A percentile compares a stretch with the other conserved stretches of the same genome.
phyloP scores from a whole-genome alignment of 2,329 filamentous ascomycete species.

The Knoxdaviesia capensis region DNA sequence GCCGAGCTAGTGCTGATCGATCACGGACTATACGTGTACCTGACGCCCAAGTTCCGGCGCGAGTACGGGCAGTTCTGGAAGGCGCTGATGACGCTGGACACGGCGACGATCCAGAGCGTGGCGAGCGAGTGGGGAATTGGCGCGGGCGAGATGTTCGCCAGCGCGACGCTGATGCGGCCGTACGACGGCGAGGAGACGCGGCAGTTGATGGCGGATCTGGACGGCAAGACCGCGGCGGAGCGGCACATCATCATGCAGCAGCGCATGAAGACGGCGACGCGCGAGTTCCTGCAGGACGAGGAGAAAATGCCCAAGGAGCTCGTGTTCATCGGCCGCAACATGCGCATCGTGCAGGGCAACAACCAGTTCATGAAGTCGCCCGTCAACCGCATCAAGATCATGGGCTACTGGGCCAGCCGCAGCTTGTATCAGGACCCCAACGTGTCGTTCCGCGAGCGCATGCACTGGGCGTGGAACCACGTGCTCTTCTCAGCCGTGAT shows the following conservation, averaged over 20 bases:
- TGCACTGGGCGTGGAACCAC: constrained; percentile 55
- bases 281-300: constrained; percentile 61
- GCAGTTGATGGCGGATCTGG: constrained; percentile 46
- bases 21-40: constrained; percentile 88
- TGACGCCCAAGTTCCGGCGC: constrained; percentile 63
- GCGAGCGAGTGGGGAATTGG: constrained; percentile 64
- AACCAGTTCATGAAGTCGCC: constrained; percentile 81
- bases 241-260: constrained; percentile 81
- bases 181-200: constrained; percentile 67
- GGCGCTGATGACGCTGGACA: constrained; percentile 82
- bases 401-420: constrained; percentile 71
- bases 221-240: constrained; percentile 38
- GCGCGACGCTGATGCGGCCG: constrained; percentile 71
- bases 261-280: constrained; percentile 49
- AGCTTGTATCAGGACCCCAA: constrained; percentile 60
- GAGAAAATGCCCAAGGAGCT: constrained; percentile 79
- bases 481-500: constrained; percentile 66
- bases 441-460: constrained; percentile 38
- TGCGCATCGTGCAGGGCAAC: constrained; percentile 84
- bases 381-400: constrained; percentile 86
- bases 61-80: constrained; percentile 91
- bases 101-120: constrained; percentile 52
- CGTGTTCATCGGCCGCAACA: constrained; percentile 78
- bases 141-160: constrained; percentile 79
- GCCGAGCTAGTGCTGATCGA: constrained; percentile 90